Evolutionary conservation across 73 alveolate genomes (phyloP).

Genomic region (Paramecium sonneborni): DNA sequence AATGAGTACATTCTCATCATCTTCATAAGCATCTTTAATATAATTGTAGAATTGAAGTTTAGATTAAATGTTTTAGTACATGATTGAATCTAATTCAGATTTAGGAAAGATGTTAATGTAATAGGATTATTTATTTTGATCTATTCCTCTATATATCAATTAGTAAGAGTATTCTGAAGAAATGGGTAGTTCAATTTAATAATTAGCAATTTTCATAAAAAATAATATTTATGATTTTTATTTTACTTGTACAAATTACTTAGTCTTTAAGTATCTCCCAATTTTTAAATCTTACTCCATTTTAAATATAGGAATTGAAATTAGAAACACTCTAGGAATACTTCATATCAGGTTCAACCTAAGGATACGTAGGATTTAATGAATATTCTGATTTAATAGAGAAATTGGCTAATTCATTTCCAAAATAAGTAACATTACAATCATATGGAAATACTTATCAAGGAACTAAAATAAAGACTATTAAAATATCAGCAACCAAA

Average conservation of each 20-base stretch:
- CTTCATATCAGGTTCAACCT: neutral
- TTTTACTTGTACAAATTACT: conserved; percentile 1
- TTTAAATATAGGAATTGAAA: neutral
- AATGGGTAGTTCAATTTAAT: conserved; percentile 36
- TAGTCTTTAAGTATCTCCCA: neutral
- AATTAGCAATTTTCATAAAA: neutral
- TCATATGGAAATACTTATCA: neutral
- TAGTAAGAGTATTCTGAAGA: neutral
- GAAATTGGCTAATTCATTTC: neutral
- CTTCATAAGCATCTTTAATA: neutral
- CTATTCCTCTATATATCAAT: neutral
- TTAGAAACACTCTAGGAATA: neutral
- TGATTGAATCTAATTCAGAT: neutral
- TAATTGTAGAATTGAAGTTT: neutral
- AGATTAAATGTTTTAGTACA: neutral
- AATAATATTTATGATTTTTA: neutral
- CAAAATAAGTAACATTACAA: neutral
- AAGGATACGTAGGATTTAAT: neutral
- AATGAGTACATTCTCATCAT: neutral
- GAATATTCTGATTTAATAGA: neutral
- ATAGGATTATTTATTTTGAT: neutral
- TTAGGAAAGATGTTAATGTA: neutral
- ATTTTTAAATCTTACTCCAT: neutral
- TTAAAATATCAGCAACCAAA: neutral
- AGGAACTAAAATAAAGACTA: neutral